These are phyloP conservation scores for Populus pruinosa DNA, from an alignment of 345 rosid species.

Conservation along the genomic window DNA sequence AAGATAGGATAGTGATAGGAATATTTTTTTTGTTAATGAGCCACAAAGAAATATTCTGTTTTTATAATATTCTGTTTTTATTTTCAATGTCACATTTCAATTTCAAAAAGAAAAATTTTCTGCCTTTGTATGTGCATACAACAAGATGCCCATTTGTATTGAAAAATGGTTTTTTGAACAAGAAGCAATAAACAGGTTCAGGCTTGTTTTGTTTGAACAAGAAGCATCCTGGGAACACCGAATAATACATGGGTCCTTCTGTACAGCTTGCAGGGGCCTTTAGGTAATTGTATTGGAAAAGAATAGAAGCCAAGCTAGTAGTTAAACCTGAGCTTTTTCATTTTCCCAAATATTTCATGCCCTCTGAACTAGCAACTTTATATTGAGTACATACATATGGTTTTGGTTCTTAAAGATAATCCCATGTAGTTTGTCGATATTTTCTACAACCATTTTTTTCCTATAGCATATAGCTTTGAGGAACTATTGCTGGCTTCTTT, in stretches of 20 bases:
- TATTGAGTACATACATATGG: not conserved
- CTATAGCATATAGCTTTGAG: not conserved
- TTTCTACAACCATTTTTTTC: not conserved
- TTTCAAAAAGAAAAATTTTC: too few relatives aligned
- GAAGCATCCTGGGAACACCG: not conserved
- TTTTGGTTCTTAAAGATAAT: not conserved
- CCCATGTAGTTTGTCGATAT: too few relatives aligned
- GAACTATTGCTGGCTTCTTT: not conserved
- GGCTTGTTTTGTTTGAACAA: not conserved
- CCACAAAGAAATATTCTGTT: not conserved
- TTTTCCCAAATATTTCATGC: not conserved
- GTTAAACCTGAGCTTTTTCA: not conserved
- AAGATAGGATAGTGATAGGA: not conserved
- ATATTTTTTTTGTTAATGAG: too few relatives aligned
- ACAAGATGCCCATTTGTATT: not conserved
- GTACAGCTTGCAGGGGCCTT: too few relatives aligned
- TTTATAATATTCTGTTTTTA: too few relatives aligned
- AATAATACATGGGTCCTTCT: not conserved
- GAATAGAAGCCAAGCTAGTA: not conserved
- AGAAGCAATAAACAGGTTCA: not conserved
- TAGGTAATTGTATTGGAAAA: not conserved
- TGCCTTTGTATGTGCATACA: too few relatives aligned
- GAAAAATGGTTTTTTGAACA: not conserved
- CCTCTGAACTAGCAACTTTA: not conserved
- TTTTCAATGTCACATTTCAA: too few relatives aligned